A percentile compares a stretch with the other conserved stretches of the same genome.
phyloP scores from a whole-genome alignment of 345 rosid genomes.

The Noccaea caerulescens region DNA sequence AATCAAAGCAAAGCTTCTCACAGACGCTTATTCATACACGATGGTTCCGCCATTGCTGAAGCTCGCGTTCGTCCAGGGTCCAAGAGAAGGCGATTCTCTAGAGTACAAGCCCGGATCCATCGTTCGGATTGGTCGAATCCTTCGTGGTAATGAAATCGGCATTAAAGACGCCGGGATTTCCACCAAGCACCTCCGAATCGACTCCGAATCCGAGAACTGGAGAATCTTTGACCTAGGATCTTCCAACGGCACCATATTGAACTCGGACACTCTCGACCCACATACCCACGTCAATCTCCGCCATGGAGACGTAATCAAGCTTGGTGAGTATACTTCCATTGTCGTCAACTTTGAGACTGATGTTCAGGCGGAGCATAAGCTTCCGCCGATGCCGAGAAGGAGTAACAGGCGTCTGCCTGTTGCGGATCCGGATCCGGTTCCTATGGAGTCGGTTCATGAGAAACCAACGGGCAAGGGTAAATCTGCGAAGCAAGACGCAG shows the following conservation, averaged over 20 bases:
- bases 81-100: constrained; percentile 66
- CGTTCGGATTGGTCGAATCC: constrained; percentile 67
- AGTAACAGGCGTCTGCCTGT: constrained; percentile 43
- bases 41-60: constrained; percentile 54
- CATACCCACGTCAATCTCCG: constrained; percentile 49
- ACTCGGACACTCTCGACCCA: constrained; percentile 51
- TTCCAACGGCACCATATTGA: constrained; percentile 80
- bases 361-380: constrained; percentile 32
- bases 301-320: constrained; percentile 70
- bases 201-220: constrained; percentile 66
- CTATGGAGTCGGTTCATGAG: constrained; percentile 14
- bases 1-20: constrained; percentile 12
- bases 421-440: constrained; percentile 35
- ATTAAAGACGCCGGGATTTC: constrained; percentile 83
- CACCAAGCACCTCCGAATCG: constrained; percentile 72
- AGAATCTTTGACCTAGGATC: constrained; percentile 68
- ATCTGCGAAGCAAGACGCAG: constrained; percentile 29
- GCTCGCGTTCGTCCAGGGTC: constrained; percentile 62
- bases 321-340: constrained; percentile 73
- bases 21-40: constrained; percentile 13
- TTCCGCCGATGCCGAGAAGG: constrained; percentile 48
- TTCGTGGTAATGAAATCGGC: constrained; percentile 70
- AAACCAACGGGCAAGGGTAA: constrained; percentile 27
- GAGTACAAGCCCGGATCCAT: constrained; percentile 56
- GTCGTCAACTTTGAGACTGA: constrained; percentile 42